Evolutionary conservation across 805 yeast genomes (phyloP), one percentile per base, ranked within the genome.

Genomic region (Wickerhamia fluorescens): DNA sequence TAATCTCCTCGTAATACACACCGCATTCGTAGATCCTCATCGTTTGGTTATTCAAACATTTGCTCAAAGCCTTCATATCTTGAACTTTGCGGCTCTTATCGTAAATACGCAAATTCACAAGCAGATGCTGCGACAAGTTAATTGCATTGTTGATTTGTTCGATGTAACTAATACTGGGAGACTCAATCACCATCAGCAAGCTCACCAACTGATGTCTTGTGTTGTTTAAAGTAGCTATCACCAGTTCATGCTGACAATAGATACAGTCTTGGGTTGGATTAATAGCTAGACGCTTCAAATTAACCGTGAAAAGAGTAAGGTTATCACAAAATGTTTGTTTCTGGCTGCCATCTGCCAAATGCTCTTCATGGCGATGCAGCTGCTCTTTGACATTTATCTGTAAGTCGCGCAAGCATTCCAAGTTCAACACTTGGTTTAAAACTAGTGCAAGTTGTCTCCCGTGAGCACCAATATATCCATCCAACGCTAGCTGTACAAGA

Each of bases 211-310:
- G 36, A 18, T 35, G 25, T 6, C 27, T 14, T 3, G 40, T 20
- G 15, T 23, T 29, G 3, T 13, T 24, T 7, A 47, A 16, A 3
- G 36, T 12, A 1, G 24, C 17, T 6, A 33, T 20, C 1, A 40
- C 15, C 23, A 37, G 24, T 6, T 28, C 25, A 14, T 28, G 25
- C 26, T 48, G 52, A 20, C 53, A 50, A 6, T 30, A 31, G 3
- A 47, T 26, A 32, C 53, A 48, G 28, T 48, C 40, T 19, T 32
- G 34, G 2, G 52, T 47, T 7, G 52, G 51, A 10, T 33, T 35
- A 3, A 38, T 27, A 3, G 32, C 27, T 5, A 46, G 23, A 2
- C 29, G 15, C 4, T 12, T 25, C 7, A 48, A 19, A 13, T 24
- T 29, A n/a, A 31, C 33, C 7, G 44, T 40, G 7, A 16, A 10